Percentiles rank a stretch among this genome's conserved stretches.
These are phyloP conservation scores for Entomortierella chlamydospora DNA, from an alignment of 192 early-diverging fungal species.

Conservation along the genomic window DNA sequence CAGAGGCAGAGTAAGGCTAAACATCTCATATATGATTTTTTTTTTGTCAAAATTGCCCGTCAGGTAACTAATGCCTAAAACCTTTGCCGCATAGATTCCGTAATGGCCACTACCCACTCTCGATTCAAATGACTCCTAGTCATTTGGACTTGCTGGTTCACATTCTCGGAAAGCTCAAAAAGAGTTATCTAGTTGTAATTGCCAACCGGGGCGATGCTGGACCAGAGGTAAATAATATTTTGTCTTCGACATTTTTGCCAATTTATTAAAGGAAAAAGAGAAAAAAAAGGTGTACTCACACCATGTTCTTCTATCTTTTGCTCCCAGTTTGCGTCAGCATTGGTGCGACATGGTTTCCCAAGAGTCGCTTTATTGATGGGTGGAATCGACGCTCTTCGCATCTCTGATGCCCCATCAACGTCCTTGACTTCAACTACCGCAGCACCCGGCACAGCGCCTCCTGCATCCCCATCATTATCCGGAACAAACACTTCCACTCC, in stretches of 20 bases:
- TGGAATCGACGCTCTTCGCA: constrained; percentile 61
- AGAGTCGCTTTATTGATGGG: constrained; percentile 64
- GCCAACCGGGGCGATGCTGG: constrained; percentile 57
- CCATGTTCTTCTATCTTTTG: neutral
- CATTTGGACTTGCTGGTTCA: constrained; percentile 57
- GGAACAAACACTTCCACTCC: neutral
- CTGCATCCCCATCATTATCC: constrained; percentile 7
- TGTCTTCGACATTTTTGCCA: neutral
- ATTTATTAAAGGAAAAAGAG: too few species aligned
- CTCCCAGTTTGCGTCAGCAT: constrained; percentile 57
- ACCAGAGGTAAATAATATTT: constrained; percentile 57
- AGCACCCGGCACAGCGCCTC: neutral
- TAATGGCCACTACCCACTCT: constrained; percentile 65
- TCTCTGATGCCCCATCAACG: constrained; percentile 4
- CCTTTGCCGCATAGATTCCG: constrained; percentile 50
- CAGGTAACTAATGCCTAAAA: neutral
- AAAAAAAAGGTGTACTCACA: neutral
- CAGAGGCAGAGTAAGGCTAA: constrained; percentile 60
- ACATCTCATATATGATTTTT: too few species aligned
- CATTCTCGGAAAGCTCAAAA: constrained; percentile 60
- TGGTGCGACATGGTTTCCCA: constrained; percentile 57
- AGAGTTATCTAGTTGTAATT: constrained; percentile 66
- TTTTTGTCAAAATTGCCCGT: too few species aligned
- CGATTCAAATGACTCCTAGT: constrained; percentile 59
- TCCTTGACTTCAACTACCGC: neutral